Conservation (phyloP, 495 filamentous ascomycete species). For the Evernia prunastri region DNA sequence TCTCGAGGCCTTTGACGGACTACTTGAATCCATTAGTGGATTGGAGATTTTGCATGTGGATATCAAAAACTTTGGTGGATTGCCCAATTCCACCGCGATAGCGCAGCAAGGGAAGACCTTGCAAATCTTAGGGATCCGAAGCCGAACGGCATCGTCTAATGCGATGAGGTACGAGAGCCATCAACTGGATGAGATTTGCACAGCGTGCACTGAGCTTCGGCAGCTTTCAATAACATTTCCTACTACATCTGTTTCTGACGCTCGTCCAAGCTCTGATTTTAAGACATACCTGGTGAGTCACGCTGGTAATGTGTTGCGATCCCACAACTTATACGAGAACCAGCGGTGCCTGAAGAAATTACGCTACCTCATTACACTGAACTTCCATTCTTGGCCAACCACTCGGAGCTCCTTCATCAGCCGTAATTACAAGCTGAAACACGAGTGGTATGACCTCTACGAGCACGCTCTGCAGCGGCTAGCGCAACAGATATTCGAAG, state of each 20-base stretch:
- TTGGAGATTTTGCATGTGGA: slow-evolving; percentile 16
- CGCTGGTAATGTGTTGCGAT: background rate
- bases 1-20: slow-evolving; percentile 19
- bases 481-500: slow-evolving; percentile 19
- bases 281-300: slow-evolving; percentile 4
- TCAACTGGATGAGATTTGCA: slow-evolving; percentile 17
- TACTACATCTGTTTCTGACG: slow-evolving; percentile 13
- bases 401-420: slow-evolving; percentile 13
- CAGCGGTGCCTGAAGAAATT: slow-evolving; percentile 15
- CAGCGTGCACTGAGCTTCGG: slow-evolving; percentile 15
- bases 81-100: slow-evolving; percentile 13
- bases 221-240: slow-evolving; percentile 19
- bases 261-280: slow-evolving; percentile 13
- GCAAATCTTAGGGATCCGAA: slow-evolving; percentile 8
- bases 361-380: slow-evolving; percentile 12
- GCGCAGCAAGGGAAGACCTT: slow-evolving; percentile 16
- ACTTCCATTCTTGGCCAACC: slow-evolving; percentile 17
- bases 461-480: slow-evolving; percentile 17
- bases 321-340: background rate
- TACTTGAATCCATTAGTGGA: slow-evolving; percentile 11
- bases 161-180: slow-evolving; percentile 15
- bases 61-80: slow-evolving; percentile 4
- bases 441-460: slow-evolving; percentile 12
- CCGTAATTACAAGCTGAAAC: slow-evolving; percentile 9
- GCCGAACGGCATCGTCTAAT: slow-evolving; percentile 1